Conservation (phyloP, 352 stramenopile species). For the Globisporangium okanoganense region DNA sequence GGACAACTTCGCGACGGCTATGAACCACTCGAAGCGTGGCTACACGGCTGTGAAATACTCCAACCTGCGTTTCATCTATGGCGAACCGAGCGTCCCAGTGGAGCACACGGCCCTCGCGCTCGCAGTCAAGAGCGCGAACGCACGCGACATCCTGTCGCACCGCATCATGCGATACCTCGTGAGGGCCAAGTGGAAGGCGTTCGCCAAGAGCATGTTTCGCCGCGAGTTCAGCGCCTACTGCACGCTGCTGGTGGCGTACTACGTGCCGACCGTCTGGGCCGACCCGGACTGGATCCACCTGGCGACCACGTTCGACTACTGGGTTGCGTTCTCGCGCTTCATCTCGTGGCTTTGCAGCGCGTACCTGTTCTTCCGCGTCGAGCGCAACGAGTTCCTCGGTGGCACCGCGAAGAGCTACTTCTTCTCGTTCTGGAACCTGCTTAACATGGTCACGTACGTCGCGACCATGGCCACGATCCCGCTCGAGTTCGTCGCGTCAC, state of each 20-base stretch:
- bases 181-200: conserved; percentile 57
- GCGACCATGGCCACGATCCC: conserved; percentile 44
- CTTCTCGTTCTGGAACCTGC: conserved; percentile 53
- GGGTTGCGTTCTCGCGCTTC: conserved; percentile 31
- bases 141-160: conserved; percentile 48
- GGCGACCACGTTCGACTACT: conserved; percentile 32
- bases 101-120: conserved; percentile 48
- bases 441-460: conserved; percentile 48
- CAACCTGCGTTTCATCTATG: conserved; percentile 37
- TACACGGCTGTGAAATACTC: conserved; percentile 53
- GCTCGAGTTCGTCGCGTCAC: conserved; percentile 35
- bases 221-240: conserved; percentile 48
- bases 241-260: conserved; percentile 46
- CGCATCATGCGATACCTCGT: conserved; percentile 50
- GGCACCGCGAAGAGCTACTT: conserved; percentile 47
- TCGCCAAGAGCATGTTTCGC: conserved; percentile 44
- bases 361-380: conserved; percentile 49
- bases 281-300: conserved; percentile 48
- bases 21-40: conserved; percentile 45
- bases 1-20: conserved; percentile 42
- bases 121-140: conserved; percentile 29
- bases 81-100: conserved; percentile 42
- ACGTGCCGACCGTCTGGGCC: conserved; percentile 53
- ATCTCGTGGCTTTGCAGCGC: conserved; percentile 51
- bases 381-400: conserved; percentile 42